A percentile compares a stretch with the other conserved stretches of the same genome.
Conservation (phyloP, 495 filamentous ascomycete genomes). For the Aspergillus affinis region DNA sequence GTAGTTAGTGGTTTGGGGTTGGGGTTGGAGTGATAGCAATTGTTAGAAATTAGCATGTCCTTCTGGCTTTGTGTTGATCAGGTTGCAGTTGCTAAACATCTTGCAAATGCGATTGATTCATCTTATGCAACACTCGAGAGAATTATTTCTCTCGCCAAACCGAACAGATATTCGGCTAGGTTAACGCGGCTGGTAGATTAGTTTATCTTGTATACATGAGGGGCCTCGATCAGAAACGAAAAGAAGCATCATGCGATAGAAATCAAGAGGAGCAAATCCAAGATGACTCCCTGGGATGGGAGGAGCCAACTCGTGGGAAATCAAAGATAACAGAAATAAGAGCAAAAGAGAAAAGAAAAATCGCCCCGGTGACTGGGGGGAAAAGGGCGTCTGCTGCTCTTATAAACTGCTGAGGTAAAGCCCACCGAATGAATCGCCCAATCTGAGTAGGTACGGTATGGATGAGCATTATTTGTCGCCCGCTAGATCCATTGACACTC, state of each 20-base stretch:
- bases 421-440: conserved; percentile 23
- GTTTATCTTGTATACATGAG: not conserved
- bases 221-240: not conserved
- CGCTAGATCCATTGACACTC: conserved; percentile 12
- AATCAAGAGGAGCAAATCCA: not conserved
- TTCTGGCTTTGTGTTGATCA: too few species aligned
- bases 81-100: too few species aligned
- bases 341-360: conserved; percentile 14
- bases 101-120: not conserved
- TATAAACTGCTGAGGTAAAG: conserved; percentile 28
- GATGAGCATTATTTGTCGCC: conserved; percentile 21
- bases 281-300: not conserved
- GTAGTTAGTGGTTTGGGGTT: too few species aligned
- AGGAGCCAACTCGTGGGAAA: conserved; percentile 10
- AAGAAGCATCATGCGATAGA: not conserved
- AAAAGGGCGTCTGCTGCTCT: conserved; percentile 31
- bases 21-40: too few species aligned
- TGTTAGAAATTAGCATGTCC: too few species aligned
- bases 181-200: not conserved
- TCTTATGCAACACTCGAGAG: not conserved
- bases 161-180: not conserved
- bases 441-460: conserved; percentile 24
- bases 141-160: not conserved
- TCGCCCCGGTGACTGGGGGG: conserved; percentile 17
- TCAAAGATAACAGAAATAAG: conserved; percentile 9